Conservation (phyloP, 805 yeast genomes). For the Tetrapisispora arboricola region DNA sequence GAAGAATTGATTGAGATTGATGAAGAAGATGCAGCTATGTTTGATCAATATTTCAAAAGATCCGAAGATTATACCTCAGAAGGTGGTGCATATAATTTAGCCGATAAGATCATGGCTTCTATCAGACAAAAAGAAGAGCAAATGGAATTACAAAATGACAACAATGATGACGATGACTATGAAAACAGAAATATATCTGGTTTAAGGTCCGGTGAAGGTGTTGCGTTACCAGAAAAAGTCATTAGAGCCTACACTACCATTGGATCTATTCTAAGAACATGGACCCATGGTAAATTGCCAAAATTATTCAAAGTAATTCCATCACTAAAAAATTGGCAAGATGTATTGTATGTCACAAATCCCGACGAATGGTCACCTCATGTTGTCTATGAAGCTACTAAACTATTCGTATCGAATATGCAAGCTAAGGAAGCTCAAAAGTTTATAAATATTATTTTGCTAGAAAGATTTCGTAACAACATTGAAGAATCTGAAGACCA, state of each 20-base stretch:
- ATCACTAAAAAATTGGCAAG: constrained; percentile 89
- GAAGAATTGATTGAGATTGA: constrained; percentile 59
- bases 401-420: constrained; percentile 83
- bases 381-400: constrained; percentile 89
- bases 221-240: constrained; percentile 88
- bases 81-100: constrained; percentile 54
- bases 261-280: constrained; percentile 75
- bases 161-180: constrained; percentile 17
- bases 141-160: constrained; percentile 9
- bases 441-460: constrained; percentile 56
- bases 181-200: constrained; percentile 11
- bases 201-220: constrained; percentile 52
- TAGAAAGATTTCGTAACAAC: constrained; percentile 61
- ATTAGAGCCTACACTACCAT: constrained; percentile 90
- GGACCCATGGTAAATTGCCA: constrained; percentile 95
- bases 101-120: constrained; percentile 89
- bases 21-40: constrained; percentile 74
- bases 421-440: constrained; percentile 81
- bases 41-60: constrained; percentile 59
- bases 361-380: constrained; percentile 95
- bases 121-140: constrained; percentile 60
- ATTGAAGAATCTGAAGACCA: constrained; percentile 69
- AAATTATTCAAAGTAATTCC: constrained; percentile 93
- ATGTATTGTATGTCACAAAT: constrained; percentile 81
- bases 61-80: constrained; percentile 30